A percentile compares a stretch with the other conserved stretches of the same genome.
phyloP scores from a whole-genome alignment of 495 filamentous ascomycete genomes.

The Neurospora discreta region DNA sequence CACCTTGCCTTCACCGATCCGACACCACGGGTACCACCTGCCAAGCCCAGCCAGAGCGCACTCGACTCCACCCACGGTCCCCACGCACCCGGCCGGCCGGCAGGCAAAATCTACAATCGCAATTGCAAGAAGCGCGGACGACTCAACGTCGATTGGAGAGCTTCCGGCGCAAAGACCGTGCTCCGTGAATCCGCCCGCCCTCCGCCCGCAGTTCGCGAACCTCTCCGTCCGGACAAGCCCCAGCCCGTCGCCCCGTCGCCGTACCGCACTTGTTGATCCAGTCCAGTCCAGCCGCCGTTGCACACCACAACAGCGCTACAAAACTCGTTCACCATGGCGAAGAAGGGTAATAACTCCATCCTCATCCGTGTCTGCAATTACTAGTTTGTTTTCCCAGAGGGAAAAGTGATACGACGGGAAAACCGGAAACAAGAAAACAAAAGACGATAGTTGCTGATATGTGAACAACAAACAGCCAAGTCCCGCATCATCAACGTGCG shows the following conservation, averaged over 20 bases:
- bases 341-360: slow-evolving; percentile 32
- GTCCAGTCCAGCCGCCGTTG: background rate
- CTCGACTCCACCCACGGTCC: background rate
- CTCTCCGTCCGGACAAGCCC: background rate
- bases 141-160: background rate
- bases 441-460: background rate
- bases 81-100: background rate
- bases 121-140: background rate
- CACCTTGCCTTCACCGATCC: background rate
- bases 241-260: background rate
- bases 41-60: background rate
- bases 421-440: background rate
- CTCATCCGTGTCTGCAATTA: background rate
- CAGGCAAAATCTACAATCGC: background rate
- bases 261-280: background rate
- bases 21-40: background rate
- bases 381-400: background rate
- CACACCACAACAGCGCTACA: background rate
- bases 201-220: background rate
- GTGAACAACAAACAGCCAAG: slow-evolving; percentile 50
- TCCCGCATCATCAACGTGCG: slow-evolving; percentile 86
- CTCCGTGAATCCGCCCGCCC: background rate
- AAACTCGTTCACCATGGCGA: slow-evolving; percentile 35
- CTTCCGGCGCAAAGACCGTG: background rate
- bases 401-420: background rate